Evolutionary conservation across 768 basidiomycete genomes (phyloP), one percentile per base, ranked within the genome.

Genomic region (Pulveroboletus sp.): DNA sequence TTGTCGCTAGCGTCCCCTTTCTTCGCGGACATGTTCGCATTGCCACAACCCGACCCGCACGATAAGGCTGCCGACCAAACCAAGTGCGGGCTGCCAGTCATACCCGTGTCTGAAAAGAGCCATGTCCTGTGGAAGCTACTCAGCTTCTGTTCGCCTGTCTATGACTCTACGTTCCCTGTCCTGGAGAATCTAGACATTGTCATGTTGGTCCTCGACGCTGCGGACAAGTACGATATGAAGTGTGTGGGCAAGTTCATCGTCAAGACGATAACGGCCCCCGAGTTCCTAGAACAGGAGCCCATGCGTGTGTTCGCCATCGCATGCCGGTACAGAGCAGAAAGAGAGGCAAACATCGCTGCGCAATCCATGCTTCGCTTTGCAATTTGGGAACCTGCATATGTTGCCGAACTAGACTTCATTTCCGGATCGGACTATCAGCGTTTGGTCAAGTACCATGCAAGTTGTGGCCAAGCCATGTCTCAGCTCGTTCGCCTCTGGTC

Each of bases 1-100:
- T 69, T 85, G 10, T 72, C 77, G 15, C 58, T 81, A 14, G 76
- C 80, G 1, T 85, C 84, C 9, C 71, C 77, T 5, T 76, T 85
- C 61, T 84, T 85, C 55, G 69, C 70, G 42, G 71, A 73, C 54
- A 77, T 81, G 69, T 77, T 84, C 55, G 70, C 73, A 8, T 62
- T 83, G 26, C 81, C 81, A 24, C 69, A 71, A 36, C 73, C 80
- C 1, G 40, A 45, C 18, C 47, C 63, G 9, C 53, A 61, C 8
- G 68, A 69, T 39, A 56, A 54, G 12, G 45, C 58, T 15, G 64
- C 60, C 11, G 62, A 70, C 52, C 57, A 59, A 36, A 70, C 48
- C 37, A 66, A 65, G 46, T 61, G 69, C 38, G 71, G 64, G 1
- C 59, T 73, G 3, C 71, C 76, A 18, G 61, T 80, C 45, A 72